Evolutionary conservation across 768 basidiomycete species (phyloP).

Genomic region (Nevesoporus exiguus): DNA sequence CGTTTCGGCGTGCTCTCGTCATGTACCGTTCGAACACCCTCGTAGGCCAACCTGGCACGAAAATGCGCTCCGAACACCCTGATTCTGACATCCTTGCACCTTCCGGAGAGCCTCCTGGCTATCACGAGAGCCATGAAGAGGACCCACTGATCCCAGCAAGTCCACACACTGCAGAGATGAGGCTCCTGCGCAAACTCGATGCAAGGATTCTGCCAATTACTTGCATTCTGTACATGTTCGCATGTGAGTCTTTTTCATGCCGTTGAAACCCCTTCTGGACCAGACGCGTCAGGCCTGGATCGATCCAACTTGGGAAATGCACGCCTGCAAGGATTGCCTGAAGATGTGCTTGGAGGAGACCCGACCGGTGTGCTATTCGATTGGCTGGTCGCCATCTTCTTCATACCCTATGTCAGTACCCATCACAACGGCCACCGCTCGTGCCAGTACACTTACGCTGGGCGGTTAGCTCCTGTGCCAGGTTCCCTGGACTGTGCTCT

Average conservation of each 20-base stretch:
- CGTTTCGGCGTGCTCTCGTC: too few relatives aligned
- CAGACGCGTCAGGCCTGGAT: slow-evolving; percentile 47
- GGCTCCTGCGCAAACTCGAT: slow-evolving; percentile 63
- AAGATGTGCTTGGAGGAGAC: slow-evolving; percentile 65
- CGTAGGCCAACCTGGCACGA: too few relatives aligned
- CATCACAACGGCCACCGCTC: neutral
- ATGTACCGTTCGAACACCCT: too few relatives aligned
- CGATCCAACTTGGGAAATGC: slow-evolving; percentile 83
- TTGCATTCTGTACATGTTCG: slow-evolving; percentile 70
- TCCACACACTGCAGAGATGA: slow-evolving; percentile 41
- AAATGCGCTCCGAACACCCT: too few relatives aligned
- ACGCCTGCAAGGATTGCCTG: slow-evolving; percentile 63
- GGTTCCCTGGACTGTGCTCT: slow-evolving; percentile 61
- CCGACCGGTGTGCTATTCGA: slow-evolving; percentile 65
- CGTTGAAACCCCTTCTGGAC: neutral
- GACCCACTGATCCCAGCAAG: slow-evolving; percentile 19
- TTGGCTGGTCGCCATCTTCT: slow-evolving; percentile 75
- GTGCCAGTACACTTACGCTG: slow-evolving; percentile 21
- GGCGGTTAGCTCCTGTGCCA: slow-evolving; percentile 58
- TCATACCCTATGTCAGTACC: slow-evolving; percentile 65
- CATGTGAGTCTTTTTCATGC: slow-evolving; percentile 48
- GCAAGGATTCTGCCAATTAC: slow-evolving; percentile 64
- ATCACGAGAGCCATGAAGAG: slow-evolving; percentile 8
- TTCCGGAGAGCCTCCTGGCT: neutral
- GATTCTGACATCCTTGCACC: neutral